Conservation (phyloP, 352 stramenopile genomes). For the Phytophthora crassamura region DNA sequence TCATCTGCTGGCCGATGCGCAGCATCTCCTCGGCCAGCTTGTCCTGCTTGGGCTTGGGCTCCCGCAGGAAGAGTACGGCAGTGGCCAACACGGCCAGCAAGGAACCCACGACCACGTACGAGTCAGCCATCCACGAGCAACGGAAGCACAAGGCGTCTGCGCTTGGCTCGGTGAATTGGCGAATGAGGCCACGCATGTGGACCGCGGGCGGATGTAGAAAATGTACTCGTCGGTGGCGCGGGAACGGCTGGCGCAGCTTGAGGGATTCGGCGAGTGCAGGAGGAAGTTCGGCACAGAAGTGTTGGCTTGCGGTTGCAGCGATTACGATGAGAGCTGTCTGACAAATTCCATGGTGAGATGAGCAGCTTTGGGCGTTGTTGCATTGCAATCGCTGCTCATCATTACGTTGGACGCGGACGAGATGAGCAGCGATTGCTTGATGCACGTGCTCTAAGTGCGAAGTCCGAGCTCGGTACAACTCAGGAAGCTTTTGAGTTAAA, state of each 20-base stretch:
- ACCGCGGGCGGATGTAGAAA: constrained; percentile 7
- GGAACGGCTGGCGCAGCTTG: background rate
- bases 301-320: background rate
- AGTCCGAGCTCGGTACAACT: too few species aligned
- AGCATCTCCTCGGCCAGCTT: constrained; percentile 75
- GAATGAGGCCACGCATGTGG: constrained; percentile 24
- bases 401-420: too few species aligned
- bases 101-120: constrained; percentile 74
- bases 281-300: too few species aligned
- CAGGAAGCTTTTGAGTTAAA: too few species aligned
- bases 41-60: constrained; percentile 62
- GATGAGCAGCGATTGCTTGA: too few species aligned
- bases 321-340: background rate
- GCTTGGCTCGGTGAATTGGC: constrained; percentile 15
- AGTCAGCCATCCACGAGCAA: constrained; percentile 36
- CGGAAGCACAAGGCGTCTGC: background rate
- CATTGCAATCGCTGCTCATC: background rate
- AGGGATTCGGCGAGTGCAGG: background rate
- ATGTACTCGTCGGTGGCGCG: constrained; percentile 8
- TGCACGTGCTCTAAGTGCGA: too few species aligned
- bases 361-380: background rate
- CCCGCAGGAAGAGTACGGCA: constrained; percentile 66
- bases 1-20: constrained; percentile 81
- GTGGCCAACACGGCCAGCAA: constrained; percentile 71
- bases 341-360: background rate